Conservation (phyloP, 371 early-diverging fungal species). For the Mortierella sp. region DNA sequence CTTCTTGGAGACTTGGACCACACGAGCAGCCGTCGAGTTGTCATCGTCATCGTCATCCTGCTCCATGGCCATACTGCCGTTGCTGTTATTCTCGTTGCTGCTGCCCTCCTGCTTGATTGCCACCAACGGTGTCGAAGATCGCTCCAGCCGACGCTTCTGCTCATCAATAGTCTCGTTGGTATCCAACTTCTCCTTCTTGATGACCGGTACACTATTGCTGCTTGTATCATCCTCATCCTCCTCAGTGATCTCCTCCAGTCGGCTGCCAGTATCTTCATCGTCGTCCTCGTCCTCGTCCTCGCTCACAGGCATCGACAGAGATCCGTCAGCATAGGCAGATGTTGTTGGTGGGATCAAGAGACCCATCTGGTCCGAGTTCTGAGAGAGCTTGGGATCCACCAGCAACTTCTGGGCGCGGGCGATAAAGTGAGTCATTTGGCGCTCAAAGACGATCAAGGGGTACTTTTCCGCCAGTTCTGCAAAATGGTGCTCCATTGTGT, state of each 20-base stretch:
- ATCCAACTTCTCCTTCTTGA: conserved; percentile 34
- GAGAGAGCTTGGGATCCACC: conserved; percentile 47
- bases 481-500: conserved; percentile 63
- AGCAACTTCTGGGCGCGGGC: conserved; percentile 48
- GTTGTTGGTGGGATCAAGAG: conserved; percentile 53
- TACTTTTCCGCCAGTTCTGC: conserved; percentile 64
- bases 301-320: conserved; percentile 55
- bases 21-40: conserved; percentile 59
- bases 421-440: conserved; percentile 56
- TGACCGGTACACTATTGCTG: conserved; percentile 1
- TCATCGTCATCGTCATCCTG: conserved; percentile 17
- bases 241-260: conserved; percentile 35
- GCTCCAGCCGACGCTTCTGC: background rate
- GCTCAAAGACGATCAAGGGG: conserved; percentile 61
- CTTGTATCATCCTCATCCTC: conserved; percentile 31
- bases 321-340: conserved; percentile 55
- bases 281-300: conserved; percentile 56
- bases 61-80: background rate
- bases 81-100: conserved; percentile 9
- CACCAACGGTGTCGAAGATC: conserved; percentile 11
- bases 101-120: conserved; percentile 19
- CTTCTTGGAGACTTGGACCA: conserved; percentile 57
- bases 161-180: conserved; percentile 21
- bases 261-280: conserved; percentile 16
- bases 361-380: conserved; percentile 29